Conservation (phyloP, 805 yeast species). For the Jamesozyma gamospora region DNA sequence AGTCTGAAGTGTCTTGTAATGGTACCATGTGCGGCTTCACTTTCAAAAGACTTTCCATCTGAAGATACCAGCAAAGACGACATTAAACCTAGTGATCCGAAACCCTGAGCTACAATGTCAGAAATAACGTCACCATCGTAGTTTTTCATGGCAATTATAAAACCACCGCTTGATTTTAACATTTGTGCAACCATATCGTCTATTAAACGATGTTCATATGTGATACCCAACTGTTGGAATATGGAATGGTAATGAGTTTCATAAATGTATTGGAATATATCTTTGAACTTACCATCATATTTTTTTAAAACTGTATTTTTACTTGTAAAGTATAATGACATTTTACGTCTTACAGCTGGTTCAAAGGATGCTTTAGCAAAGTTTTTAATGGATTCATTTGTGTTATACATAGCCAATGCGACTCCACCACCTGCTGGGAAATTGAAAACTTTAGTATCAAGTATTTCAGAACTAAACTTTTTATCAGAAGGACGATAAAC, state of each 20-base stretch:
- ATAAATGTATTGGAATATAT: constrained; percentile 74
- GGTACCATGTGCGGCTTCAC: constrained; percentile 97
- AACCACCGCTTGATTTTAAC: constrained; percentile 92
- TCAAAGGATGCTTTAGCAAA: constrained; percentile 91
- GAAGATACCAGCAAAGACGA: constrained; percentile 92
- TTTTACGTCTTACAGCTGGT: constrained; percentile 65
- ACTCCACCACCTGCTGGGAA: constrained; percentile 49
- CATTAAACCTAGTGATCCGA: constrained; percentile 93
- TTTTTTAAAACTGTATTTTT: constrained; percentile 88
- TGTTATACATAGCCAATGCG: constrained; percentile 89
- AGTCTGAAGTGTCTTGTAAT: constrained; percentile 95
- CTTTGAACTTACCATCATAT: constrained; percentile 93
- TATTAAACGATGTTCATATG: constrained; percentile 92
- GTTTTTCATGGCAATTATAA: constrained; percentile 89
- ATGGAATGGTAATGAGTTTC: constrained; percentile 54
- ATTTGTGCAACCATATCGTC: constrained; percentile 99
- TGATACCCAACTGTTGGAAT: constrained; percentile 71
- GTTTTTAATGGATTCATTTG: constrained; percentile 78
- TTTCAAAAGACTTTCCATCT: constrained; percentile 88
- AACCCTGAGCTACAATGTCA: constrained; percentile 97
- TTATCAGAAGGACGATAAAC: constrained; percentile 60
- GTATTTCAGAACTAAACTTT: constrained; percentile 33
- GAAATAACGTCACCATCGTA: constrained; percentile 97
- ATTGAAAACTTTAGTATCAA: constrained; percentile 33
- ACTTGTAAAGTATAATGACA: constrained; percentile 78